Evolutionary conservation across 257 asterid genomes (phyloP), one percentile per base, ranked within the genome.

Genomic region (Ophiorrhiza pumila): DNA sequence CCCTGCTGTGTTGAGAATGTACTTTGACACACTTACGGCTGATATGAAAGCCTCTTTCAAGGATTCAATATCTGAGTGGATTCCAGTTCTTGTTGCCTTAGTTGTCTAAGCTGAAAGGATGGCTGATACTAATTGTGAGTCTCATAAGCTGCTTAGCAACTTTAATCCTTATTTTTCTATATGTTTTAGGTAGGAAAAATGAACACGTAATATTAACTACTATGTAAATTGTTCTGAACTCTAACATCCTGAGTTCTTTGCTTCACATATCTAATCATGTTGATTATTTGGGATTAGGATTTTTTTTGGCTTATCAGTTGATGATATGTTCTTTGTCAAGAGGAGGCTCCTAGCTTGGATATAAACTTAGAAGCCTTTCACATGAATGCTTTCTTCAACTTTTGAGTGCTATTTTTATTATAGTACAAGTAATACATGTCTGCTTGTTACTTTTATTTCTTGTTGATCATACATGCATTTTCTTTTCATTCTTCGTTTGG

Each of bases 1-100:
- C 74, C 99, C 99, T 34, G 87, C 95, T 74, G 97, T 91, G 63
- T 85, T 95, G 92, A 87, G 97, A 89, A 79, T 90, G 80, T 95
- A 95, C 78, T 88, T 94, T 39, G 99, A 95, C 74, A 85, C 96
- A 57, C 93, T 95, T 67, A 89, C 95, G 41, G 86, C 97, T 72
- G 96, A 95, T 75, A 82, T 95, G 87, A 95, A 92, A 83, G 86
- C 85, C 64, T 89, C 96, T 76, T 89, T 92, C 82, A 95, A 92
- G 87, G 80, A 80, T 59, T 87, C 95, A 45, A 95, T 95, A 79
- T 80, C 87, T 75, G 93, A 85, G 80, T 83, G 88, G 93, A 98
- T 83, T 75, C 85, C 82, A 2, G 78, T 80, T 60, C 83, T 83
- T 70, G 83, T 77, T 78, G 81, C 83, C 77, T 87, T 93, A 7